Conservation (phyloP, 345 rosid genomes). For the Hypericum androsaemum region DNA sequence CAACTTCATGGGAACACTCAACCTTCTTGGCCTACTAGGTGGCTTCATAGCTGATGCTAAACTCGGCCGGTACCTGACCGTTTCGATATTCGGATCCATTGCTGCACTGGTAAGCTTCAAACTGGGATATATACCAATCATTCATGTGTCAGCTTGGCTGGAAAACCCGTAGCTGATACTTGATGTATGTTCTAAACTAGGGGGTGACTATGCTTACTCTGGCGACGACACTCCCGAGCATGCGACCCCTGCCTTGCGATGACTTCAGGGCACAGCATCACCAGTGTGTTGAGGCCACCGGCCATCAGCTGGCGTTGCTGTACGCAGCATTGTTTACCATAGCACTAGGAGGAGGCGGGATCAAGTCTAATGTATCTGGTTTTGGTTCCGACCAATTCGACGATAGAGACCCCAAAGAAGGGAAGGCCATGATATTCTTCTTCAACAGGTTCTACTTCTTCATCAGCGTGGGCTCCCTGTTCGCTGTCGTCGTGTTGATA, state of each 20-base stretch:
- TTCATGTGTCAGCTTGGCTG: no score
- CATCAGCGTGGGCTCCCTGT: conserved; percentile 73
- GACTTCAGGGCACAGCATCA: conserved; percentile 44
- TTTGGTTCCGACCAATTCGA: conserved; percentile 94
- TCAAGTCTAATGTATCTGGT: conserved; percentile 85
- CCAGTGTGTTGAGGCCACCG: conserved; percentile 58
- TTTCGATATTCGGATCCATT: conserved; percentile 52
- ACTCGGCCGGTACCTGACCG: conserved; percentile 71
- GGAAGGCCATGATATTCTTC: conserved; percentile 38
- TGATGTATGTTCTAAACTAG: conserved; percentile 18
- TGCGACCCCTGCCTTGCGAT: conserved; percentile 67
- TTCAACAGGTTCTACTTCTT: conserved; percentile 27
- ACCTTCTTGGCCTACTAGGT: background rate
- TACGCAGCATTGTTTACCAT: conserved; percentile 70
- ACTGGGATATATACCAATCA: background rate
- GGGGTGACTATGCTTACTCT: conserved; percentile 54
- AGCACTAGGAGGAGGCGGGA: conserved; percentile 85
- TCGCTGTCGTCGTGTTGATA: conserved; percentile 60
- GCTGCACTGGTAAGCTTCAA: conserved; percentile 52
- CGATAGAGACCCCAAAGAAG: conserved; percentile 59
- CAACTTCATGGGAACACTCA: background rate
- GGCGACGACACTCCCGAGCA: conserved; percentile 59
- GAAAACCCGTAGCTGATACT: background rate
- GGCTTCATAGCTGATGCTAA: conserved; percentile 28
- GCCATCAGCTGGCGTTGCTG: conserved; percentile 56